Base-by-base conservation (phyloP, 2,329 filamentous ascomycete species). In the Cytospora leucostoma region DNA sequence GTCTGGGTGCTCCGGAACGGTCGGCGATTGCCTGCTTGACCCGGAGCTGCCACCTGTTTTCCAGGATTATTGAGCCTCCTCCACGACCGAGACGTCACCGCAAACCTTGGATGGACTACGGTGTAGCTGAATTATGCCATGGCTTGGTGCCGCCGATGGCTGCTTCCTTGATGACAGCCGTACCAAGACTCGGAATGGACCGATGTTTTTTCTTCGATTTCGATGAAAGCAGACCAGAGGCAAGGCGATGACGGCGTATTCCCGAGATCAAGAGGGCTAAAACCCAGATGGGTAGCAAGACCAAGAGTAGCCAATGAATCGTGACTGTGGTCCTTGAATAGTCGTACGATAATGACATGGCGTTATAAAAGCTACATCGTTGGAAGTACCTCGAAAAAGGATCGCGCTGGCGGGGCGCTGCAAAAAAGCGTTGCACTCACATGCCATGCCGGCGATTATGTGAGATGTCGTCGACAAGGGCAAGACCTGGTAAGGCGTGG, bases 281-380 rank as follows among this genome's bases (percentile, higher is more conserved):
- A 37, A 54, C 21, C 33, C 37, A 33, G 52, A 54, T 54, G 52
- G n/a, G 7, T n/a, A 54, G 5, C 33, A 33, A 17, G n/a, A 13
- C 33, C 10, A 21, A 6, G 8, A n/a, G 33, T n/a, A 37, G 17
- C 35, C 17, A 55, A 6, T 37, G 51, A 8, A 50, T 34, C 13
- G n/a, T 55, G n/a, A n/a, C 34, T 17, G 34, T 21, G 58, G 47
- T 27, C 32, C 58, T 21, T 38, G 33, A 50, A 19, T 37, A 19
- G 38, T 58, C 59, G 54, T 62, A 59, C 40, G 63, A 62, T 54
- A 53, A 65, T 62, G 63, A 65, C 59, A 64, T 55, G 38, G 37
- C 52, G n/a, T n/a, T 19, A 49, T 13, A 12, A 12, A 49, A 8
- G 44, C 17, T 49, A 19, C 17, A 49, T 17, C 21, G 7, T 7